Conservation (phyloP, 106 monocot species). For the Allium cepa region DNA sequence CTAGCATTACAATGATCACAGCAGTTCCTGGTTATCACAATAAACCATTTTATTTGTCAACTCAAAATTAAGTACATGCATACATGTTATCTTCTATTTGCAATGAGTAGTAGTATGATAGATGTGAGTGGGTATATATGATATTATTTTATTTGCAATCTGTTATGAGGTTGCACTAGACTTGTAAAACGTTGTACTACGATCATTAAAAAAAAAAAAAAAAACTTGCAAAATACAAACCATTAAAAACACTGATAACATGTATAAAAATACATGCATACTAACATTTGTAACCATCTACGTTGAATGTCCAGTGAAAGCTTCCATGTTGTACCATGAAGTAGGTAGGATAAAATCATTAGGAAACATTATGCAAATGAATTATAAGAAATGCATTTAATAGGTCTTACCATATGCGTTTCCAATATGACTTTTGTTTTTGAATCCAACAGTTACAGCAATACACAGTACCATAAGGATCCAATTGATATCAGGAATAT, state of each 20-base stretch:
- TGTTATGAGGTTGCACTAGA: background rate
- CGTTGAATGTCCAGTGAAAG: too few species aligned
- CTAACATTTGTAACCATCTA: too few species aligned
- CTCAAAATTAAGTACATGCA: background rate
- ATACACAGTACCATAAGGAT: conserved; percentile 90
- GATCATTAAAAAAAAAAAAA: background rate
- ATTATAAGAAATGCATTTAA: background rate
- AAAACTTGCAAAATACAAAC: too few species aligned
- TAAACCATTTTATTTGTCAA: background rate
- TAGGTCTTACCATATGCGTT: conserved; percentile 74
- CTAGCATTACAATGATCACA: conserved; percentile 91
- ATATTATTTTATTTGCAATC: background rate
- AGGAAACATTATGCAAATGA: background rate
- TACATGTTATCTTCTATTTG: background rate
- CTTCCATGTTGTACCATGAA: background rate
- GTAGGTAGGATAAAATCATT: background rate
- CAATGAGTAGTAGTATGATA: background rate
- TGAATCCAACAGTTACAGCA: conserved; percentile 89
- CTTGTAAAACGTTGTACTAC: background rate
- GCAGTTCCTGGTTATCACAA: conserved; percentile 60
- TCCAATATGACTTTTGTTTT: conserved; percentile 85
- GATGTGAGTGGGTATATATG: background rate
- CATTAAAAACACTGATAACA: too few species aligned
- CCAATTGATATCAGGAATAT: conserved; percentile 97
- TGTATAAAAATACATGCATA: too few species aligned